Evolutionary conservation across 106 monocot species (phyloP), one percentile per base, ranked within the genome.

Genomic region (Xerophyta viscosa): DNA sequence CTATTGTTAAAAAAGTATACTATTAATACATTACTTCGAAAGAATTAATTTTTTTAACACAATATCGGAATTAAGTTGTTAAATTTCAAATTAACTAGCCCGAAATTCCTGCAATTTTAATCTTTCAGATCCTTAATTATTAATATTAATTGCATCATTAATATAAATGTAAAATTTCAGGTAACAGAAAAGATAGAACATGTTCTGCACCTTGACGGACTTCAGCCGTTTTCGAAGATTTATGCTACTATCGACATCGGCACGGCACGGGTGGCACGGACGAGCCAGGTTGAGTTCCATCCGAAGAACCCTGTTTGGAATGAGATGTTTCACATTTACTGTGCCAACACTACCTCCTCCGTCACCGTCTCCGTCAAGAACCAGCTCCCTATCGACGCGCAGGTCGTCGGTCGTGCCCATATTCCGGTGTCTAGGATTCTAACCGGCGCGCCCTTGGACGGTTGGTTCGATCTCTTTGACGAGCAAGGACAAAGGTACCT

Each of bases 221-320:
- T 70, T n/a, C n/a, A n/a, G 1, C 29, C 48, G 7, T 77, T 77
- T 49, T 36, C 47, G 69, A 74, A 71, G 57, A 63, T 85, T 29
- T 85, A 79, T 49, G 62, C 69, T 17, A 69, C 75, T 13, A 24
- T 85, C 2, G 84, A 85, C 46, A 76, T 85, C 54, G 84, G 79
- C 36, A 30, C 53, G 5, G 79, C 79, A n/a, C 42, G 71, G 17
- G 57, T 85, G 12, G 84, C 66, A 12, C 50, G 76, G 3, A 79
- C 84, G 31, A 27, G 72, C 2, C 47, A 68, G 56, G 54, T 76
- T 9, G 72, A 68, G 41, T 85, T 62, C 69, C 69, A 74, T 11
- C 66, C 77, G 0, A 56, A 65, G 24, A 74, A 74, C 50, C 83
- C 83, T 2, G 58, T 50, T 10, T 83, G 83, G 83, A 74, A 83